phyloP scores from a whole-genome alignment of 2,329 filamentous ascomycete species.

The Fusarium cyanostomum region DNA sequence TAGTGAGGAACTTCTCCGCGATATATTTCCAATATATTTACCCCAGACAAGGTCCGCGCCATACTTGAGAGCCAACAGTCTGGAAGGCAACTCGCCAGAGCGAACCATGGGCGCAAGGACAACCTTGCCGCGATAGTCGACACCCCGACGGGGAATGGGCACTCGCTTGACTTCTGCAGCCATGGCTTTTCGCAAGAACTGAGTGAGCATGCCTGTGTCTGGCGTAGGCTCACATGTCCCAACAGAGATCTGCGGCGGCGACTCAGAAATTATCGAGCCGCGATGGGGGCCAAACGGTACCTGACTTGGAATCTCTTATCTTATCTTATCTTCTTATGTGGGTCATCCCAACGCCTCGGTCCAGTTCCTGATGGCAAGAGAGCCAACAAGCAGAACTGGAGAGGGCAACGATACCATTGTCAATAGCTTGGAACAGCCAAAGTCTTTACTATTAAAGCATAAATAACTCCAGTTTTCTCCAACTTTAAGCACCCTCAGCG shows the following conservation, averaged over 20 bases:
- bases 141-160: slow-evolving; percentile 85
- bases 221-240: slow-evolving; percentile 15
- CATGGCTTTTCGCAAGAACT: slow-evolving; percentile 63
- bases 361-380: no score
- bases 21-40: slow-evolving; percentile 49
- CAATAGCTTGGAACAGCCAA: background rate
- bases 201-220: slow-evolving; percentile 45
- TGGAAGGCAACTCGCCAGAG: slow-evolving; percentile 92
- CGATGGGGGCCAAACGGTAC: slow-evolving; percentile 32
- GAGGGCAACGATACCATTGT: no score
- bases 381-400: no score
- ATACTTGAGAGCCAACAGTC: slow-evolving; percentile 89
- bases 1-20: background rate
- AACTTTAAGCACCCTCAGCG: background rate
- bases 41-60: slow-evolving; percentile 98
- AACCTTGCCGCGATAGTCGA: slow-evolving; percentile 92
- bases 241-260: background rate
- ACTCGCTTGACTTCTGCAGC: slow-evolving; percentile 70
- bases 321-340: slow-evolving; percentile 9
- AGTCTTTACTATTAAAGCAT: background rate
- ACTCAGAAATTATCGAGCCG: slow-evolving; percentile 26
- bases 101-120: slow-evolving; percentile 98
- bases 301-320: no score
- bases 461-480: background rate
- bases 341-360: background rate